Evolutionary conservation across 208 protist genomes (phyloP).

Genomic region (Balamuthia mandrillaris): DNA sequence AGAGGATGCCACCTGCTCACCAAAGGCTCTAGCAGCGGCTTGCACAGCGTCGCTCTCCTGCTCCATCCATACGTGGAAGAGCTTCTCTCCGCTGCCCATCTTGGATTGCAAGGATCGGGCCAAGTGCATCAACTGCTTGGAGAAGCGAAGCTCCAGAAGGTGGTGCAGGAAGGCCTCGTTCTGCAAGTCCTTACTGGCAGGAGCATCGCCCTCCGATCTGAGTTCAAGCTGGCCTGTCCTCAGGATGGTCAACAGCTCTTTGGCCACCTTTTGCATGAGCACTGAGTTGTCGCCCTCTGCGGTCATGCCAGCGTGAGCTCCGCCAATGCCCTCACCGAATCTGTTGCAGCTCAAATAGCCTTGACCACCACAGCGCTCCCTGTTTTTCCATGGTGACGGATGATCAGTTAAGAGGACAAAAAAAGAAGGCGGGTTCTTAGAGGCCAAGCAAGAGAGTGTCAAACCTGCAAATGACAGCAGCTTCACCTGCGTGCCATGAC

Average conservation of each 20-base stretch:
- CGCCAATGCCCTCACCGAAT: conserved; percentile 38
- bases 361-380: conserved; percentile 55
- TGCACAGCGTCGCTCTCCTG: conserved; percentile 49
- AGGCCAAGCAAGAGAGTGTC: neutral
- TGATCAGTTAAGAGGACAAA: neutral
- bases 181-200: neutral
- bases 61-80: conserved; percentile 60
- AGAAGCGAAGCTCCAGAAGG: conserved; percentile 13
- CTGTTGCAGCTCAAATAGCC: conserved; percentile 48
- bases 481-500: conserved; percentile 37
- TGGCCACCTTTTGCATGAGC: conserved; percentile 64
- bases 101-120: neutral
- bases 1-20: conserved; percentile 17
- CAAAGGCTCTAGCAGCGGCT: conserved; percentile 38
- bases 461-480: neutral
- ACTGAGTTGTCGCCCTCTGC: conserved; percentile 66
- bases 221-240: neutral
- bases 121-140: neutral
- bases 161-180: neutral
- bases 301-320: conserved; percentile 54
- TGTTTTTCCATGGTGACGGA: neutral
- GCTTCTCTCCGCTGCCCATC: neutral
- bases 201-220: neutral
- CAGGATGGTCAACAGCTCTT: conserved; percentile 52
- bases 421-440: neutral